Base-by-base conservation (phyloP, 768 basidiomycete species). In the Boletus eberwhitei region DNA sequence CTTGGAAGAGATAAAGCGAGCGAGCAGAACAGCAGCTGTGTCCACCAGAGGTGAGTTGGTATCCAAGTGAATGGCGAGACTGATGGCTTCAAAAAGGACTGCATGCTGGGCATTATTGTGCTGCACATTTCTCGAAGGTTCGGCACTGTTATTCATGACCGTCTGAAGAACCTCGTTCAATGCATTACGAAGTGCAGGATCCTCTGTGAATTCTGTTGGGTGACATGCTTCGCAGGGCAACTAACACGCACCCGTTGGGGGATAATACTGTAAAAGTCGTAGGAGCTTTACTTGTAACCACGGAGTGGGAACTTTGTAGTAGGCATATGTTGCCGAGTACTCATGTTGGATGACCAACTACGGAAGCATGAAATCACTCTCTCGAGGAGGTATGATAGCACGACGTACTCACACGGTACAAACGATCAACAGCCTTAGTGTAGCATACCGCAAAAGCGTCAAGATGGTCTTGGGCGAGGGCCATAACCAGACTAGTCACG, bases 41-140 rank as follows among this genome's bases (percentile, higher is more conserved):
- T 83, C 80, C 13, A 98, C 95, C 14, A 98, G 80, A 14, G 87
- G 84, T 3, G 94, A 97, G 56, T 84, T 92, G 49, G 91, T 86
- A 71, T 98, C 94, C 57, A 98, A 71, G 71, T 99, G 97, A 59
- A 99, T 98, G 14, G 94, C 94, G 40, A 98, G 85, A 57, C 92
- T 79, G 64, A 99, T 99, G 21, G 96, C 96, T 73, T 99, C 97
- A 64, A 98, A 99, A 14, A 99, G 80, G n/a, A 99, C 85, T 1
- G 97, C 90, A 66, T 98, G 93, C 66, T 97, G 96, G 11, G 96
- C 97, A 64, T 99, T 99, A 71, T 96, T 98, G 66, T 99, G 97
- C 68, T 99, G 97, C 13, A 98, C 90, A 61, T 98, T 98, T 59
- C 90, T 81, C 12, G 93, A 87, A 9, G 89, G 88, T 65, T 97